Evolutionary conservation across 2,329 filamentous ascomycete species (phyloP), one percentile per base, ranked within the genome.

Genomic region (Rasamsonia emersonii): DNA sequence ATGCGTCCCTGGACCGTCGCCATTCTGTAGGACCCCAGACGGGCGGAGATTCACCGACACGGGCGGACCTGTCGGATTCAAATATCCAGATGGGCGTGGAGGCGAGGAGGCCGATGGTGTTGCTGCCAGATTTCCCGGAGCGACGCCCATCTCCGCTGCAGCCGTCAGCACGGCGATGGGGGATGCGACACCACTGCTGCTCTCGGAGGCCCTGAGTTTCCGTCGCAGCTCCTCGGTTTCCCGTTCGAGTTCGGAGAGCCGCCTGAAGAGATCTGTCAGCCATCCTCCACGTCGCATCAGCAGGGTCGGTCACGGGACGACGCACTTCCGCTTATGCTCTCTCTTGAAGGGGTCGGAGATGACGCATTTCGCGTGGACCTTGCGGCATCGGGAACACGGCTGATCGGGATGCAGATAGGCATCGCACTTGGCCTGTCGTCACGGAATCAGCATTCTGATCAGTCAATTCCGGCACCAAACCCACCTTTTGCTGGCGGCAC

Each of bases 401-500:
- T 50, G 39, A 24, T 46, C 47, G 5, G 49, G 50, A 33, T 54
- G 49, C 13, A 59, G 28, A 26, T 53, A 58, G 2, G 58, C 58
- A 41, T 64, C 59, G 29, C 61, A 64, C 47, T 49, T 56, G 3
- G 55, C 54, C 55, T 59, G 20, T 10, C 26, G 33, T 24, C 9
- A 25, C 26, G 30, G 31, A 5, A 20, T 23, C 13, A 26, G n/a
- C 9, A 17, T 24, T 7, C 10, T 9, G 4, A 15, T n/a, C 7
- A 3, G 9, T 5, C n/a, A 5, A 10, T n/a, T 9, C 6, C 8
- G 19, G 15, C 10, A 10, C 3, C 10, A 4, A 5, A 28, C 25
- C 29, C 4, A 61, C 59, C 51, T 64, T 64, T 40, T 64, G 61
- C 39, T 64, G 61, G 23, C 60, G 49, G 43, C 61, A 64, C 42